Evolutionary conservation across 768 basidiomycete genomes (phyloP).

Genomic region (Exsudoporus frostii): DNA sequence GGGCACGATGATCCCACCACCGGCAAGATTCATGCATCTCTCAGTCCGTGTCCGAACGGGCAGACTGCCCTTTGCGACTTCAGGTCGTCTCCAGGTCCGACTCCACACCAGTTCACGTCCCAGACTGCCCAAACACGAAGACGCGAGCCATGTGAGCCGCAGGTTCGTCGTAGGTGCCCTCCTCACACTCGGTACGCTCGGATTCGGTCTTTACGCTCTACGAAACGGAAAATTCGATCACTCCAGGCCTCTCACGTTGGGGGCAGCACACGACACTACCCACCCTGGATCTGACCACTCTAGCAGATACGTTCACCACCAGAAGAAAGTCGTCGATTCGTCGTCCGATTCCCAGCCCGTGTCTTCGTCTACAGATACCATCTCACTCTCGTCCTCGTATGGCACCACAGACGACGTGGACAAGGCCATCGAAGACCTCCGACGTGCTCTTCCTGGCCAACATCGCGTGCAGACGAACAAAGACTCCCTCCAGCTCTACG

Average conservation of each 20-base stretch:
- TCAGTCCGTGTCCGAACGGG: neutral
- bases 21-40: neutral
- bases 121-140: neutral
- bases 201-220: constrained; percentile 18
- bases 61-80: neutral
- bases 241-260: constrained; percentile 5
- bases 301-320: constrained; percentile 1
- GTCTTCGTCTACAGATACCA: neutral
- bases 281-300: neutral
- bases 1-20: neutral
- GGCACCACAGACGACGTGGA: constrained; percentile 46
- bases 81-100: constrained; percentile 1
- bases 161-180: constrained; percentile 18
- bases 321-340: neutral
- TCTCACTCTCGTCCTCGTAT: constrained; percentile 31
- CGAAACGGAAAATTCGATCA: neutral
- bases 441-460: constrained; percentile 42
- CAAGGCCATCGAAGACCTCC: constrained; percentile 53
- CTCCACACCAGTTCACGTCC: neutral
- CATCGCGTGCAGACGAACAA: constrained; percentile 50
- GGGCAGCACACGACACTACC: neutral
- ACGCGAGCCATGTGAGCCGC: constrained; percentile 5
- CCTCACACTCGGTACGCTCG: constrained; percentile 19
- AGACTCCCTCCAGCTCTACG: constrained; percentile 50
- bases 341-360: neutral